phyloP scores from a whole-genome alignment of 2,329 filamentous ascomycete genomes.

The Apiospora malaysiana region DNA sequence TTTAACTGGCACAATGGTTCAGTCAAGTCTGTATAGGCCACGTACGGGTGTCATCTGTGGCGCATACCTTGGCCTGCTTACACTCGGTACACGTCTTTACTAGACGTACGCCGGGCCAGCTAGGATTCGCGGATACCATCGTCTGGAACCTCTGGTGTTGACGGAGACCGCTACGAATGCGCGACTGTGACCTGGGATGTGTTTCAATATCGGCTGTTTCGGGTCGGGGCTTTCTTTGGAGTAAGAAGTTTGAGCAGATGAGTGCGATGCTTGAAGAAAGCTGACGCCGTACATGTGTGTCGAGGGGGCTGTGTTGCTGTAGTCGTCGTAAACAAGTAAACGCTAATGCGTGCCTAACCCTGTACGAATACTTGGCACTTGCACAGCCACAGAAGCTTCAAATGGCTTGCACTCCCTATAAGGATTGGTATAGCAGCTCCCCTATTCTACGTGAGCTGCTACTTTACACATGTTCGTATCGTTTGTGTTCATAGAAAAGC shows the following conservation, averaged over 20 bases:
- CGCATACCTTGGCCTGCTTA: slow-evolving; percentile 37
- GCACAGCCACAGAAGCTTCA: neutral
- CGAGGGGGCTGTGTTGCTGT: neutral
- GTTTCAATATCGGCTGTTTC: too few species aligned
- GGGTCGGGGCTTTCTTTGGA: neutral
- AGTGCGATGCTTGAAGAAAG: neutral
- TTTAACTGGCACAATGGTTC: slow-evolving; percentile 31
- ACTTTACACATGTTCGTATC: too few species aligned
- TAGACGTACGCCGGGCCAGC: slow-evolving; percentile 35
- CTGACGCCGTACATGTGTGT: neutral
- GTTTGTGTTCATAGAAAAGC: too few species aligned
- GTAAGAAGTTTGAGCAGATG: neutral
- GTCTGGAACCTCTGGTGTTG: neutral
- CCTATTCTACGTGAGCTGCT: too few species aligned
- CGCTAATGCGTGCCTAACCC: neutral
- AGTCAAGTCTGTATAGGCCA: neutral
- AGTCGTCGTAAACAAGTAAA: neutral
- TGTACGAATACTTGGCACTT: neutral
- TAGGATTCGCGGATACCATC: slow-evolving; percentile 33
- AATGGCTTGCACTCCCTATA: too few species aligned
- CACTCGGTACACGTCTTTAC: slow-evolving; percentile 41
- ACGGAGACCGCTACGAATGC: neutral
- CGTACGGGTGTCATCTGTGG: neutral
- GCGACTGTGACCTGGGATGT: neutral
- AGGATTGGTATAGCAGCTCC: too few species aligned